Percentiles rank a stretch among this genome's conserved stretches.
Evolutionary conservation across 192 early-diverging fungal genomes (phyloP).

Genomic region (Haplosporangium gracile): DNA sequence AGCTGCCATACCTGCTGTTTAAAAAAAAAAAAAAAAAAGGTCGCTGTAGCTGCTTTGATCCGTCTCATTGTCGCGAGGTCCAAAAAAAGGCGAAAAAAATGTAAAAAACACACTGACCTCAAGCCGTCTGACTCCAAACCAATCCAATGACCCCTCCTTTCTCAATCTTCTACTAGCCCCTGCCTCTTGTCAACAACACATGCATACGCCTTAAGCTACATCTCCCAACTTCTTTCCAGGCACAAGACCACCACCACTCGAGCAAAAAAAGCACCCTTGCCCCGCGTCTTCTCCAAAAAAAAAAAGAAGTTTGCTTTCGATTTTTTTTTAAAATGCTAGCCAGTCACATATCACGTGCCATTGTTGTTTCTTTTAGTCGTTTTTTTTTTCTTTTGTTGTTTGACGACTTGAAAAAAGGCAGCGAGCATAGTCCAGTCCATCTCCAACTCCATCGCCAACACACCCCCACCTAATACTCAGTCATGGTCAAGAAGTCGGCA

Average conservation of each 20-base stretch:
- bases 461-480: neutral
- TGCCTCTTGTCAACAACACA: neutral
- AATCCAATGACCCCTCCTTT: too few species aligned
- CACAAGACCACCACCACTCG: neutral
- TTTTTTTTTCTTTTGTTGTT: slow-evolving; percentile 5
- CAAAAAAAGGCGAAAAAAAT: too few species aligned
- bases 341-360: neutral
- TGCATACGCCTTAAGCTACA: neutral
- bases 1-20: too few species aligned
- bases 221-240: neutral
- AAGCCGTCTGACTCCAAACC: too few species aligned
- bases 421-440: neutral
- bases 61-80: too few species aligned
- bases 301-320: neutral
- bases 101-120: too few species aligned
- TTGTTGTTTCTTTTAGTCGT: slow-evolving; percentile 11
- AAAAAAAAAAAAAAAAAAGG: too few species aligned
- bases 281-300: neutral
- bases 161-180: too few species aligned
- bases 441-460: neutral
- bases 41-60: too few species aligned
- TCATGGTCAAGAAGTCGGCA: slow-evolving; percentile 8
- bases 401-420: neutral
- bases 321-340: neutral
- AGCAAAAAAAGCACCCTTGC: too few species aligned